Evolutionary conservation across 2,329 filamentous ascomycete species (phyloP), one percentile per base, ranked within the genome.

Genomic region (Fusarium subglutinans): DNA sequence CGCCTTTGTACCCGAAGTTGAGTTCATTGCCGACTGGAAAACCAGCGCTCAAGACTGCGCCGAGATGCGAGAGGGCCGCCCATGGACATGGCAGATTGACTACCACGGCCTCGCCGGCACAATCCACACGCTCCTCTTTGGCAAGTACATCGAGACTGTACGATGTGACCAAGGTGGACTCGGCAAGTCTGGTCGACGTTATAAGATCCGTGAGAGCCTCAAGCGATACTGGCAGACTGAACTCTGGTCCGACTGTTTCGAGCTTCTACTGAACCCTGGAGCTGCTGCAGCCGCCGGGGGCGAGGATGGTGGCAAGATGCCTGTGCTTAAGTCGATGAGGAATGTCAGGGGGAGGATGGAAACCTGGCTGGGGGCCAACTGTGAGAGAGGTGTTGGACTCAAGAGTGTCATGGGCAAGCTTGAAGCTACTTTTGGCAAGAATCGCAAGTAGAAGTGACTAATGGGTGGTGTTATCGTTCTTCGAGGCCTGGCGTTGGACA

Each of bases 201-300:
- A 98, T 84, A 90, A 89, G 72, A 91, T 98, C 74, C 90, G 92
- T 58, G 96, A 98, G 83, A 90, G 87, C 20, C 84, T 98, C 69
- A 99, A 99, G 86, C 85, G 96, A 50, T 99, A 99, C 83, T 99
- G 96, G 96, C 95, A 98, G 86, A 93, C 91, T 55, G 95, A 98
- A 56, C 90, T 98, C 50, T 99, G 96, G 96, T 84, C 81, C 5
- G 91, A 93, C 69, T 91, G 93, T 54, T 97, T 99, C 81, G 93
- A 95, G 74, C 78, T 98, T 66, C 84, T 98, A 74, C 86, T 99
- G 48, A 99, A 99, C 82, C 95, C 96, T 2, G 87, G 89, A 6
- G 87, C 86, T 66, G 90, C 91, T 82, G 82, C 89, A n/a, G 88
- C 88, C 82, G 82, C 89, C n/a, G 88, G 88, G 15, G 84, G 80